These are phyloP conservation scores for Didymella pinodella DNA, from an alignment of 2,329 filamentous ascomycete species.

Conservation along the genomic window DNA sequence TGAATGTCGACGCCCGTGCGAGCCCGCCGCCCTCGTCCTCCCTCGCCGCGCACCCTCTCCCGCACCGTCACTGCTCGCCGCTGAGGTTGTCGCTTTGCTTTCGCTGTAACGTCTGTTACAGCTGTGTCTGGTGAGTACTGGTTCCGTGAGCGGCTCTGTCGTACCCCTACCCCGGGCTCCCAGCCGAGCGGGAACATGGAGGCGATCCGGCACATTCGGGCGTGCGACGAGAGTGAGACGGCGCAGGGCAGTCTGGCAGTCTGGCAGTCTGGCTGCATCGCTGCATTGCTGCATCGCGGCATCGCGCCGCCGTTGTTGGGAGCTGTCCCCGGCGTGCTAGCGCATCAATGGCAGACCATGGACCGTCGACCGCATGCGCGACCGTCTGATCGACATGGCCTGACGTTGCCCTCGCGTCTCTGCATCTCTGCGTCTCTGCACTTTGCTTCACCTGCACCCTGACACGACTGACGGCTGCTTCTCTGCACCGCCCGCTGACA, in stretches of 20 bases:
- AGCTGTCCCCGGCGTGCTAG: conserved; percentile 14
- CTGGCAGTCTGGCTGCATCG: too few relatives aligned
- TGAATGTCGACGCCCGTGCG: conserved; percentile 28
- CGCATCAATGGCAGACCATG: background rate
- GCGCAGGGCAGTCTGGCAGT: background rate
- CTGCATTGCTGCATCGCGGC: too few relatives aligned
- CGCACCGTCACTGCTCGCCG: conserved; percentile 5
- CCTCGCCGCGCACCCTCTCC: conserved; percentile 16
- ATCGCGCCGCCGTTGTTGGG: conserved; percentile 6
- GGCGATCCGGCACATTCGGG: conserved; percentile 8
- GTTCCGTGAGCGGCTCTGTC: conserved; percentile 3
- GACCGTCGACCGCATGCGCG: conserved; percentile 5
- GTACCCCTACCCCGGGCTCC: conserved; percentile 5
- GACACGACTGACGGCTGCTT: background rate
- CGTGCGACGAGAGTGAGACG: conserved; percentile 7
- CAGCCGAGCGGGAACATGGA: conserved; percentile 5
- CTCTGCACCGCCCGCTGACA: background rate
- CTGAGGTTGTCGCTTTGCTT: conserved; percentile 5
- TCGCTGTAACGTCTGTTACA: conserved; percentile 9
- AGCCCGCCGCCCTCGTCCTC: conserved; percentile 9
- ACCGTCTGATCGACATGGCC: conserved; percentile 10
- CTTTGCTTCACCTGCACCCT: background rate
- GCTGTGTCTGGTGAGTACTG: conserved; percentile 20
- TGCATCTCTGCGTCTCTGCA: background rate
- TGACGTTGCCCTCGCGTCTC: conserved; percentile 1